phyloP scores from a whole-genome alignment of 179 eudicot genomes.

The Gypsophila paniculata region DNA sequence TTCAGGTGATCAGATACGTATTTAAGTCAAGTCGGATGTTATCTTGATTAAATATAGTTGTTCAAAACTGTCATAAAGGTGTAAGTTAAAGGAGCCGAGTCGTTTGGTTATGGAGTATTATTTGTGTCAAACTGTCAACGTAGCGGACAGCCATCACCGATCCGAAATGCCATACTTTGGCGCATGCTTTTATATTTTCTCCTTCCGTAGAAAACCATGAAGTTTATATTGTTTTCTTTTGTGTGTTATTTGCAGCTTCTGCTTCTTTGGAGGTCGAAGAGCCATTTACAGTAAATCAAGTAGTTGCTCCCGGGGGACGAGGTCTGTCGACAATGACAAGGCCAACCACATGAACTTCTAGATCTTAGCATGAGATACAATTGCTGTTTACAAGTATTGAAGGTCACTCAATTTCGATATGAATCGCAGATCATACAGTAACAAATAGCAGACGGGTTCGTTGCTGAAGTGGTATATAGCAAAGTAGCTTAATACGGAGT shows the following conservation, averaged over 20 bases:
- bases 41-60: not conserved
- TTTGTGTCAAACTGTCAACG: not conserved
- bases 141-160: too few species aligned
- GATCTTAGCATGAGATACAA: not conserved
- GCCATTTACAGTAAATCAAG: constrained; percentile 50
- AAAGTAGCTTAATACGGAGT: not conserved
- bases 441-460: not conserved
- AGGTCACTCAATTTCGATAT: not conserved
- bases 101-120: not conserved
- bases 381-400: too few species aligned
- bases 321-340: constrained; percentile 86
- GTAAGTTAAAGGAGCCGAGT: not conserved
- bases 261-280: constrained; percentile 54
- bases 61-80: not conserved
- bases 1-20: constrained; percentile 42
- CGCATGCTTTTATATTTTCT: not conserved
- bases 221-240: not conserved
- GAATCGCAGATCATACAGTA: not conserved
- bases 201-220: not conserved
- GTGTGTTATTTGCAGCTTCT: constrained; percentile 19
- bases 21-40: not conserved
- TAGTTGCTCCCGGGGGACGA: constrained; percentile 69
- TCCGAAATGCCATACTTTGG: not conserved
- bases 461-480: not conserved
- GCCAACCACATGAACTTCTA: constrained; percentile 60